phyloP scores from a whole-genome alignment of 768 basidiomycete genomes.

The Pleurotus sapidus region DNA sequence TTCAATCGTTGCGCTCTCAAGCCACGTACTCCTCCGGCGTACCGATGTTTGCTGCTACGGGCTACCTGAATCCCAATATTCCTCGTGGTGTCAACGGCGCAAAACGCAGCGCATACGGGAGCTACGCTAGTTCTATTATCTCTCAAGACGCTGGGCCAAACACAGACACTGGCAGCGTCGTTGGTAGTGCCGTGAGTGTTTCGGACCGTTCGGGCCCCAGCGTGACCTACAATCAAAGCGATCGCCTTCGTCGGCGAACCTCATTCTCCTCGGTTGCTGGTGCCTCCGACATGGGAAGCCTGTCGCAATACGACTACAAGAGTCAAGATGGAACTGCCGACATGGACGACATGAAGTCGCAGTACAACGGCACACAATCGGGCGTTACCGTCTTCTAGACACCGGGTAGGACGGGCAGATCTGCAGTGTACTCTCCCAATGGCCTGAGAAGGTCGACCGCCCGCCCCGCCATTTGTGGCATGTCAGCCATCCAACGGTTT shows the following conservation, averaged over 20 bases:
- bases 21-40: constrained; percentile 93
- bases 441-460: neutral
- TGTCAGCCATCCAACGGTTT: no score
- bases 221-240: constrained; percentile 89
- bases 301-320: constrained; percentile 82
- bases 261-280: constrained; percentile 76
- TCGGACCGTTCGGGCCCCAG: constrained; percentile 31
- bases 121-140: constrained; percentile 89
- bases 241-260: constrained; percentile 73
- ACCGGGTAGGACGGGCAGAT: neutral
- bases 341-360: constrained; percentile 84
- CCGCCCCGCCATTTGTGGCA: no score
- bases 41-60: constrained; percentile 74
- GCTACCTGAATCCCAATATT: constrained; percentile 67
- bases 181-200: constrained; percentile 47
- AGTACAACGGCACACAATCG: constrained; percentile 82
- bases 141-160: constrained; percentile 85
- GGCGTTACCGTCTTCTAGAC: constrained; percentile 85
- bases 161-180: constrained; percentile 60
- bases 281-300: constrained; percentile 73
- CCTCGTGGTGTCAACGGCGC: constrained; percentile 61
- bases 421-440: neutral
- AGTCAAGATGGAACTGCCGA: constrained; percentile 83
- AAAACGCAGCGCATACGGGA: constrained; percentile 74
- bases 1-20: constrained; percentile 94